These are phyloP conservation scores for Trichoderma asperellum DNA, from an alignment of 2,329 filamentous ascomycete species.

Conservation along the genomic window DNA sequence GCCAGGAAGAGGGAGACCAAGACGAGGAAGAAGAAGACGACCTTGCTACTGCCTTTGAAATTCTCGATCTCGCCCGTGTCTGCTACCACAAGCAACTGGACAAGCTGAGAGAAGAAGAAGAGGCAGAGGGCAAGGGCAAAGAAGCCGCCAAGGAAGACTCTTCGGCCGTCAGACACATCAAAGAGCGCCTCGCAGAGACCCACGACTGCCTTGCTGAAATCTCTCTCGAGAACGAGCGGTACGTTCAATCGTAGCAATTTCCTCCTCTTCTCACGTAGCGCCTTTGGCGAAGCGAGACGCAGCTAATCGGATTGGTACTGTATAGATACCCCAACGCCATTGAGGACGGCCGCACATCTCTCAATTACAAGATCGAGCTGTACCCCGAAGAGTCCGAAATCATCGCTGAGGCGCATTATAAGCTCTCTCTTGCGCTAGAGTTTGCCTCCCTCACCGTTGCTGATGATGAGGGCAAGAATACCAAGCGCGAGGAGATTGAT, in stretches of 20 bases:
- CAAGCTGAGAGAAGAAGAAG: constrained; percentile 38
- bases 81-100: constrained; percentile 63
- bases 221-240: constrained; percentile 91
- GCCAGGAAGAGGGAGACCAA: constrained; percentile 52
- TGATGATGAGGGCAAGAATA: constrained; percentile 51
- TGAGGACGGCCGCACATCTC: constrained; percentile 75
- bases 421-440: constrained; percentile 91
- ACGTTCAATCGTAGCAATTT: constrained; percentile 32
- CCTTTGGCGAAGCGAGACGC: neutral
- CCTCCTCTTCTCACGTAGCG: neutral
- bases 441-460: constrained; percentile 79
- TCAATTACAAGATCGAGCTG: constrained; percentile 77
- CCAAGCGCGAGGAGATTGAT: constrained; percentile 61
- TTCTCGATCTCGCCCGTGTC: constrained; percentile 78
- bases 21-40: constrained; percentile 70
- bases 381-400: constrained; percentile 81
- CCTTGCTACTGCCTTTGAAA: constrained; percentile 77
- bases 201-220: constrained; percentile 95
- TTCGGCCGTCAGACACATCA: constrained; percentile 61
- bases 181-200: constrained; percentile 87
- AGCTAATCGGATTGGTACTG: constrained; percentile 18
- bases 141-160: constrained; percentile 47
- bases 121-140: constrained; percentile 49
- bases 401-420: constrained; percentile 93
- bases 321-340: constrained; percentile 80